These are phyloP conservation scores for Kazachstania viticola DNA, from an alignment of 805 yeast genomes.

Conservation along the genomic window DNA sequence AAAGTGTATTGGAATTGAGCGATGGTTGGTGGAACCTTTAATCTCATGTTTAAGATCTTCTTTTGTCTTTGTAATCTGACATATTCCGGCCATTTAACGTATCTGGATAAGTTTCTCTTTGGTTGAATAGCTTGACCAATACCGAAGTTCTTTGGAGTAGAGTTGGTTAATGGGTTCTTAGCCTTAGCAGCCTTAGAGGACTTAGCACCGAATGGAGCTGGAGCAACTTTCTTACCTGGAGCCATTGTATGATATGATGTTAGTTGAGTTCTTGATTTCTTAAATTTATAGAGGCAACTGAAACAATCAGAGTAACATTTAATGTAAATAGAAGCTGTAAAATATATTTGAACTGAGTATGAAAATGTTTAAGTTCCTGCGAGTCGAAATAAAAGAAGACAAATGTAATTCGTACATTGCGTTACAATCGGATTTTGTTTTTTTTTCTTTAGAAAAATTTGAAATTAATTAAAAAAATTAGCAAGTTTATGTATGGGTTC, in stretches of 20 bases:
- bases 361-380: too few relatives aligned
- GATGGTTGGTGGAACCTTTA: constrained; percentile 98
- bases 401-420: too few relatives aligned
- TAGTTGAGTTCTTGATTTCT: too few relatives aligned
- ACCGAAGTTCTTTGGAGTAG: constrained; percentile 89
- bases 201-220: constrained; percentile 91
- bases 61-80: constrained; percentile 95
- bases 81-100: constrained; percentile 98
- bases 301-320: too few relatives aligned
- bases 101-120: constrained; percentile 91
- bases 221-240: constrained; percentile 82
- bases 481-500: too few relatives aligned
- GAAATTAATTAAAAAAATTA: too few relatives aligned
- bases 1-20: constrained; percentile 92
- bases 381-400: too few relatives aligned
- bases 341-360: too few relatives aligned
- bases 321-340: too few relatives aligned
- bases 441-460: too few relatives aligned
- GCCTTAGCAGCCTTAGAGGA: constrained; percentile 43
- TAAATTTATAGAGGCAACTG: too few relatives aligned
- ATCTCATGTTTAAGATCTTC: constrained; percentile 89
- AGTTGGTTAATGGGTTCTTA: constrained; percentile 79
- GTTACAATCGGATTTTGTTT: too few relatives aligned
- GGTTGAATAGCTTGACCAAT: constrained; percentile 76
- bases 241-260: constrained; percentile 75